Conservation (phyloP, 1,284 basidiomycete species). For the Xanthoconium separans region DNA sequence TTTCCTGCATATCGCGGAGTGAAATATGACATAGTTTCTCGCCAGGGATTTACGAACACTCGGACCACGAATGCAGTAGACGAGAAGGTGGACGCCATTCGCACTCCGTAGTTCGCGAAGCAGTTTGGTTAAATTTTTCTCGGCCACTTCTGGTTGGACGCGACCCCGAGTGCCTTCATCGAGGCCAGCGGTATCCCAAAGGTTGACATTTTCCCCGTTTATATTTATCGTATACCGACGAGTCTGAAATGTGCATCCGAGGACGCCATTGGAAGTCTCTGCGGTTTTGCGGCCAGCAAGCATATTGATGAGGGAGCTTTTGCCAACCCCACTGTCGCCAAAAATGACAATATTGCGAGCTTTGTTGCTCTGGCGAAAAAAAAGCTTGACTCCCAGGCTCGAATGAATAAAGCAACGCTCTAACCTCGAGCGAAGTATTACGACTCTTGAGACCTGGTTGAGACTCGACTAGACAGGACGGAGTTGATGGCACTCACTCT, state of each 20-base stretch:
- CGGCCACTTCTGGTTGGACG: conserved; percentile 22
- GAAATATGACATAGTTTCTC: conserved; percentile 33
- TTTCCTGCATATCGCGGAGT: conserved; percentile 30
- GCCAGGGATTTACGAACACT: conserved; percentile 24
- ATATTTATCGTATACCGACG: conserved; percentile 17
- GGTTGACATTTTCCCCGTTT: conserved; percentile 18
- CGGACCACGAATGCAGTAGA: conserved; percentile 35
- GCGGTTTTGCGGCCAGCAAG: conserved; percentile 26
- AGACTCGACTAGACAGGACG: background rate
- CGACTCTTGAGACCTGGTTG: background rate
- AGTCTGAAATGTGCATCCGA: conserved; percentile 31
- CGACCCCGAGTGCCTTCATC: conserved; percentile 29
- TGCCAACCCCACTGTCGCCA: conserved; percentile 35
- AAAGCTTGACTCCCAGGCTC: background rate
- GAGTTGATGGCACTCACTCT: conserved; percentile 10
- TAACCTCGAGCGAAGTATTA: conserved; percentile 13
- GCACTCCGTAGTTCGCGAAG: conserved; percentile 26
- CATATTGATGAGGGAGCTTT: conserved; percentile 34
- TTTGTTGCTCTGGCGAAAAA: background rate
- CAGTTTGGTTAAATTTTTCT: conserved; percentile 24
- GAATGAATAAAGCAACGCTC: background rate
- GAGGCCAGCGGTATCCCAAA: conserved; percentile 33
- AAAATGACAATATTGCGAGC: conserved; percentile 29
- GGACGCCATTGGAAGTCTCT: conserved; percentile 26
- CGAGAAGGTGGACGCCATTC: conserved; percentile 32